Percentiles rank a stretch among this genome's conserved stretches.
Evolutionary conservation across 2,329 filamentous ascomycete genomes (phyloP).

Genomic region (Colletotrichum paranaense): DNA sequence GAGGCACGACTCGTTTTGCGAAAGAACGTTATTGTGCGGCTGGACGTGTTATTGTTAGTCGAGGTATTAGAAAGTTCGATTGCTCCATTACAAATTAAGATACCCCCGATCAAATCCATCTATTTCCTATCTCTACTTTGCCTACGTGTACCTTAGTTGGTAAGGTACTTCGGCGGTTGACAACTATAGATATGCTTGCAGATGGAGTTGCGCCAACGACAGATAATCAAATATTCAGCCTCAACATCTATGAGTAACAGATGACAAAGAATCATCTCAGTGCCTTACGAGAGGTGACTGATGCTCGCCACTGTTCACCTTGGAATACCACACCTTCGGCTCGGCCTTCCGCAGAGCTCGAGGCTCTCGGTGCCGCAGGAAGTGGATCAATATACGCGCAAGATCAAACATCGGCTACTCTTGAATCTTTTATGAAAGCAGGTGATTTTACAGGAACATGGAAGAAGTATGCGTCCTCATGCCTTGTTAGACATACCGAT

Average conservation of each 20-base stretch:
- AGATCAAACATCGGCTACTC: neutral
- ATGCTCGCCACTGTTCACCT: neutral
- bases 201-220: neutral
- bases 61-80: neutral
- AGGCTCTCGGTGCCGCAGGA: neutral
- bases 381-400: neutral
- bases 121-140: neutral
- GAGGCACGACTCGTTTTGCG: neutral
- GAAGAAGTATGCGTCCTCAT: neutral
- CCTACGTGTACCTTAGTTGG: neutral
- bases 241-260: neutral
- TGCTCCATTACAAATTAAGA: neutral
- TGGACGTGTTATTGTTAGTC: neutral
- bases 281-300: neutral
- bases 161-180: neutral
- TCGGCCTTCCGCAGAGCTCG: neutral
- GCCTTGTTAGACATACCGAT: neutral
- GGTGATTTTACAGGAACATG: neutral
- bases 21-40: neutral
- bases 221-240: neutral
- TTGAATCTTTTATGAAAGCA: neutral
- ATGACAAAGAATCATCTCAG: neutral
- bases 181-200: neutral
- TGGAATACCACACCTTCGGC: neutral
- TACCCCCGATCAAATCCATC: neutral